These are phyloP conservation scores for Cladosporium halotolerans DNA, from an alignment of 2,329 filamentous ascomycete species.

Conservation along the genomic window DNA sequence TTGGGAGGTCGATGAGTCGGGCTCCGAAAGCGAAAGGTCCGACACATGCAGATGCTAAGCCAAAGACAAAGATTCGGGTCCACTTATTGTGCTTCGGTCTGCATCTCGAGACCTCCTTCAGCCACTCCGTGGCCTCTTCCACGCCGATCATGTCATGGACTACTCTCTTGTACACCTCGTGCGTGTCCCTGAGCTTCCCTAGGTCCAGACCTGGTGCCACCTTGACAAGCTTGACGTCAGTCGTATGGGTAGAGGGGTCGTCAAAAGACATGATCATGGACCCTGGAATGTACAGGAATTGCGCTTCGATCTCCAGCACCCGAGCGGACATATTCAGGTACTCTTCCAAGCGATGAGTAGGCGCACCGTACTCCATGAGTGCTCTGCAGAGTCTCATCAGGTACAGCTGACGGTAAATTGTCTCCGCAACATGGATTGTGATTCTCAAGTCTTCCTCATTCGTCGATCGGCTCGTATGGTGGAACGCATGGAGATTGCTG, in stretches of 20 bases:
- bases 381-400: slow-evolving; percentile 77
- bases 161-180: slow-evolving; percentile 76
- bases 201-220: slow-evolving; percentile 64
- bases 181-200: slow-evolving; percentile 65
- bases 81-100: slow-evolving; percentile 47
- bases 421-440: slow-evolving; percentile 58
- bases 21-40: slow-evolving; percentile 76
- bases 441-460: slow-evolving; percentile 51
- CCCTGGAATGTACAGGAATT: slow-evolving; percentile 83
- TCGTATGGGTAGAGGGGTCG: slow-evolving; percentile 65
- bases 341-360: slow-evolving; percentile 84
- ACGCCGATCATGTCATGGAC: slow-evolving; percentile 65
- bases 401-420: slow-evolving; percentile 73
- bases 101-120: slow-evolving; percentile 57
- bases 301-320: slow-evolving; percentile 82
- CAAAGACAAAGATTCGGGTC: slow-evolving; percentile 59
- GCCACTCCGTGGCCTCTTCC: slow-evolving; percentile 58
- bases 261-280: slow-evolving; percentile 94
- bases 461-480: slow-evolving; percentile 30
- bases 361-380: slow-evolving; percentile 84
- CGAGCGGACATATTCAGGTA: slow-evolving; percentile 86
- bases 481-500: slow-evolving; percentile 30
- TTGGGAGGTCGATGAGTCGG: slow-evolving; percentile 68
- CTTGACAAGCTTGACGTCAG: slow-evolving; percentile 71
- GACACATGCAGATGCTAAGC: slow-evolving; percentile 67